phyloP scores from a whole-genome alignment of 305 asterid genomes.

The Fraxinus platypoda region DNA sequence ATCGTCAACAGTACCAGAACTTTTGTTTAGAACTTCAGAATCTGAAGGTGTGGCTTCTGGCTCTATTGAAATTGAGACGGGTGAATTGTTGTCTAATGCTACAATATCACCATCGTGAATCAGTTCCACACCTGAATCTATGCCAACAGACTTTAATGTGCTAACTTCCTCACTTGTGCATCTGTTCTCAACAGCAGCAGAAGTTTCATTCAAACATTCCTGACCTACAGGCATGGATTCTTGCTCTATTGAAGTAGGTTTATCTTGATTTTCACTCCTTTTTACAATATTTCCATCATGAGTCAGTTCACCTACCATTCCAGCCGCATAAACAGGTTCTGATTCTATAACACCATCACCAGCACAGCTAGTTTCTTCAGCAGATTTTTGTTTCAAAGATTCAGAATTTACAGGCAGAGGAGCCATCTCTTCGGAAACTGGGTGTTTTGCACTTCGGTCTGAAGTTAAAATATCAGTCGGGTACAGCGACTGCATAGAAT shows the following conservation, averaged over 20 bases:
- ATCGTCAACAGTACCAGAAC: conserved; percentile 31
- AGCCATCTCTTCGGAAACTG: conserved; percentile 10
- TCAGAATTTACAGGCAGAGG: conserved; percentile 12
- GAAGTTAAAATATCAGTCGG: conserved; percentile 22
- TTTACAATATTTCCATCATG: conserved; percentile 17
- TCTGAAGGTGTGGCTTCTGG: conserved; percentile 21
- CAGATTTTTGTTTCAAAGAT: conserved; percentile 9
- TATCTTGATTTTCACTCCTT: conserved; percentile 25
- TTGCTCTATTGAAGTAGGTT: conserved; percentile 10
- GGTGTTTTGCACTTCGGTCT: conserved; percentile 11
- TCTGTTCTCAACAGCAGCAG: conserved; percentile 23
- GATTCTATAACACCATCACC: conserved; percentile 3
- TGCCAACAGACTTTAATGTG: conserved; percentile 10
- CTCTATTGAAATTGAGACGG: conserved; percentile 22
- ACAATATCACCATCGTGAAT: conserved; percentile 22
- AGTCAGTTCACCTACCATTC: conserved; percentile 23
- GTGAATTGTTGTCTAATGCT: conserved; percentile 23
- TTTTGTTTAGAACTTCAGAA: conserved; percentile 25
- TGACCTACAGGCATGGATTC: conserved; percentile 18
- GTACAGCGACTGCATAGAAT: conserved; percentile 15
- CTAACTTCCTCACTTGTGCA: conserved; percentile 12
- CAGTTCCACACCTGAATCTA: conserved; percentile 15
- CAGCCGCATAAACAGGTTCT: conserved; percentile 17
- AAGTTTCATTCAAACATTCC: conserved; percentile 16
- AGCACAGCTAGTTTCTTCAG: conserved; percentile 13